Conservation (phyloP, 1,284 basidiomycete species). For the Boletus semigastroideus region DNA sequence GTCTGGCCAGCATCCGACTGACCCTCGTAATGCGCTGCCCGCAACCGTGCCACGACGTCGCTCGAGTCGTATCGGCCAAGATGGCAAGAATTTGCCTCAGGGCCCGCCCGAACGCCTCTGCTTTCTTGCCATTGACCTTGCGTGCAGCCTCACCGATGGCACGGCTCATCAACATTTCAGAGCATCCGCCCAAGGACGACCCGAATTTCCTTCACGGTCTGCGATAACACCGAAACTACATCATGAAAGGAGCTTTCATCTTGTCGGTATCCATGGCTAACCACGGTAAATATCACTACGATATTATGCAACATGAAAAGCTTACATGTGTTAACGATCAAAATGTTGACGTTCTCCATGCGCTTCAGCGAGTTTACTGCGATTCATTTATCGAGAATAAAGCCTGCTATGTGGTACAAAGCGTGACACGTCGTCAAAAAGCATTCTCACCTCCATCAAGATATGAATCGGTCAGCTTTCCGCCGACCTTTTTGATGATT, state of each 20-base stretch:
- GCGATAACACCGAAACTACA: constrained; percentile 94
- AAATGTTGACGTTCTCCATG: constrained; percentile 92
- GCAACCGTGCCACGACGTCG: constrained; percentile 88
- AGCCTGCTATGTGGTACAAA: constrained; percentile 54
- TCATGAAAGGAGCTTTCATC: constrained; percentile 98
- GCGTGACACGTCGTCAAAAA: neutral
- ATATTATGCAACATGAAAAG: constrained; percentile 9
- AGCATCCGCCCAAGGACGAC: constrained; percentile 91
- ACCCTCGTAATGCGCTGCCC: constrained; percentile 94
- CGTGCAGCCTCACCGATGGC: constrained; percentile 90
- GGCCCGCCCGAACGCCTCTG: constrained; percentile 88
- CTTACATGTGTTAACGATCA: constrained; percentile 96
- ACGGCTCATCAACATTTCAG: constrained; percentile 97
- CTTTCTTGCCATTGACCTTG: constrained; percentile 89
- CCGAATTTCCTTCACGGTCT: constrained; percentile 97
- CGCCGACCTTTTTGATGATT: constrained; percentile 99
- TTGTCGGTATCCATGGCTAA: constrained; percentile 99
- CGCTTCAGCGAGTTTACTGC: constrained; percentile 95
- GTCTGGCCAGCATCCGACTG: constrained; percentile 79
- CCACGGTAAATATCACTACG: neutral
- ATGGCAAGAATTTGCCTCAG: constrained; percentile 96
- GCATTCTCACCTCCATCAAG: constrained; percentile 82
- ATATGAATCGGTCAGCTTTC: constrained; percentile 98
- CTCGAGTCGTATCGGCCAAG: constrained; percentile 95
- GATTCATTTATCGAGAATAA: constrained; percentile 97